These are phyloP conservation scores for Leccinum huronense DNA, from an alignment of 1,284 basidiomycete species.

Conservation along the genomic window DNA sequence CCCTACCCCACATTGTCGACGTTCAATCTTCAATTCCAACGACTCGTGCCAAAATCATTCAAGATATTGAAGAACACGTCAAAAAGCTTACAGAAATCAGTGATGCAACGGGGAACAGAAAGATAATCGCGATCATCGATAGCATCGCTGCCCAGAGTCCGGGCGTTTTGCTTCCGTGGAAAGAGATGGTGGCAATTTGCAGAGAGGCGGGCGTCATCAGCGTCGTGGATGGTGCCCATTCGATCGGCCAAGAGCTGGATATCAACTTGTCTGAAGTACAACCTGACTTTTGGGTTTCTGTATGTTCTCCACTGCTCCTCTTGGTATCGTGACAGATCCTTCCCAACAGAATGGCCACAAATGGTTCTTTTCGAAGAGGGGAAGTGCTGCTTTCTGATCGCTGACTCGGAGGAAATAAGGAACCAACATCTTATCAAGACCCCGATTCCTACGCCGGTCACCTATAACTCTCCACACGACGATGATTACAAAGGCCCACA, in stretches of 20 bases:
- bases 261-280: conserved; percentile 58
- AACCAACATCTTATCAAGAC: conserved; percentile 79
- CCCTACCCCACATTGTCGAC: conserved; percentile 52
- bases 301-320: conserved; percentile 35
- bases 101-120: conserved; percentile 37
- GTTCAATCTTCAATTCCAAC: conserved; percentile 60
- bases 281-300: conserved; percentile 82
- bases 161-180: conserved; percentile 77
- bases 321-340: background rate
- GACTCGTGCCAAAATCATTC: conserved; percentile 58
- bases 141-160: conserved; percentile 64
- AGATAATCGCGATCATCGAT: conserved; percentile 76
- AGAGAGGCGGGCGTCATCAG: conserved; percentile 66
- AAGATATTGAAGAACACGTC: conserved; percentile 49
- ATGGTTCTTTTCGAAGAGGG: conserved; percentile 76
- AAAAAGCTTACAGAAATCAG: conserved; percentile 19
- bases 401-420: conserved; percentile 10
- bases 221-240: conserved; percentile 83
- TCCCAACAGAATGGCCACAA: conserved; percentile 72
- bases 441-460: conserved; percentile 69
- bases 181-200: conserved; percentile 69
- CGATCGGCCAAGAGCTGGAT: conserved; percentile 65
- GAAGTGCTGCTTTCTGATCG: conserved; percentile 44
- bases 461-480: conserved; percentile 50
- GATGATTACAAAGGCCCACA: conserved; percentile 32